Evolutionary conservation across 2,329 filamentous ascomycete species (phyloP), one percentile per base, ranked within the genome.

Genomic region (Nothomitra cinnamomea): DNA sequence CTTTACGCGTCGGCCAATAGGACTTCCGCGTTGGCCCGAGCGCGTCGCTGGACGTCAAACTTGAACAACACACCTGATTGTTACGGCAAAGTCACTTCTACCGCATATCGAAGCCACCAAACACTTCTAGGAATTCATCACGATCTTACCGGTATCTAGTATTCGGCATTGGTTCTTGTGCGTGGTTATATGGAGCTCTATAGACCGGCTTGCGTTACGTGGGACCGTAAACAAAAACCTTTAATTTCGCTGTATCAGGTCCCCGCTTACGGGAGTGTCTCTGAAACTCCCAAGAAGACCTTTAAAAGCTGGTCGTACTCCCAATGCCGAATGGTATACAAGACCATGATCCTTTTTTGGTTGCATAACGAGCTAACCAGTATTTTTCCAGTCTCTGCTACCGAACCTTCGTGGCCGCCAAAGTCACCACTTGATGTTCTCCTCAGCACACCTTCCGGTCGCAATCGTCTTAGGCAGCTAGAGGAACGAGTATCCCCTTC

Each of bases 371-470:
- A 53, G 49, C 28, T 51, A 15, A 35, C 25, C 53, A 47, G 53
- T 24, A 17, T 13, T n/a, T 36, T 25, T 21, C 8, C 32, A 68
- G 63, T 72, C 70, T 60, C 67, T 36, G 67, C 17, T 25, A 72
- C 59, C 64, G 64, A 65, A 64, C 67, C 65, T 57, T 69, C 67
- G 61, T 83, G 79, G 79, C 79, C 79, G 54, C 79, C 79, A 17
- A 72, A 74, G 61, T 82, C 79, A 19, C 78, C 79, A 15, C 72
- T 75, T 60, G 76, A 81, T 57, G 79, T 78, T 21, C 69, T 82
- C 15, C 67, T 82, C 55, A 79, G 75, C 63, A 82, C 89, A 2
- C 90, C 90, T 1, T 79, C 82, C 59, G 90, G 88, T 53, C 83
- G 88, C 61, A 80, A 83, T 64, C 82, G 80, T 64, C 79, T 87